Evolutionary conservation across 495 filamentous ascomycete species (phyloP).

Genomic region (Hypomontagnella monticulosa): DNA sequence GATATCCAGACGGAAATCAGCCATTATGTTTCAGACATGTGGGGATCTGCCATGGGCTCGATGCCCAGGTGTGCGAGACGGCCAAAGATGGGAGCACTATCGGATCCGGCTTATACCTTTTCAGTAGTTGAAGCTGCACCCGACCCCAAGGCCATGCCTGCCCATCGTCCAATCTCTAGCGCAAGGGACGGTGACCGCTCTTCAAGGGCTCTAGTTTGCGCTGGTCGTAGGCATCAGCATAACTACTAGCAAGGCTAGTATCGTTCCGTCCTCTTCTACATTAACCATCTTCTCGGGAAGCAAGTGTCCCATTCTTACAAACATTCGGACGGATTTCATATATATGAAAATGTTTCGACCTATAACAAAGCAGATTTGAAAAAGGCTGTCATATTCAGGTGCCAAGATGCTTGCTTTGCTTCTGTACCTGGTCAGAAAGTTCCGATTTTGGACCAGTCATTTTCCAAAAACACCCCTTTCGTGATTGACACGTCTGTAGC

Average conservation of each 20-base stretch:
- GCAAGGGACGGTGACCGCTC: slow-evolving; percentile 40
- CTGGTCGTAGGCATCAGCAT: slow-evolving; percentile 13
- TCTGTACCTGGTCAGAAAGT: slow-evolving; percentile 8
- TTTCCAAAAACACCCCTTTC: slow-evolving; percentile 28
- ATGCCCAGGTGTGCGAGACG: slow-evolving; percentile 8
- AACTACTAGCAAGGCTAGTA: slow-evolving; percentile 5
- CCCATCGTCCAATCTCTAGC: slow-evolving; percentile 13
- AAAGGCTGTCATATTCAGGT: background rate
- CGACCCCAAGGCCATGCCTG: slow-evolving; percentile 20
- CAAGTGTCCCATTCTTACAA: too few species aligned
- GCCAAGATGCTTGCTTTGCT: slow-evolving; percentile 3
- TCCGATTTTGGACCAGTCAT: slow-evolving; percentile 28
- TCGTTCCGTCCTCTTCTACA: too few species aligned
- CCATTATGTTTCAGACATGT: slow-evolving; percentile 38
- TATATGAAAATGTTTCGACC: too few species aligned
- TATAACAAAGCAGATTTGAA: too few species aligned
- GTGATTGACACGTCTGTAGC: slow-evolving; percentile 31
- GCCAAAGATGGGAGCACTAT: slow-evolving; percentile 34
- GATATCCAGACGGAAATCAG: slow-evolving; percentile 42
- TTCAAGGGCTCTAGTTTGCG: slow-evolving; percentile 15
- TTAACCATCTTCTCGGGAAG: too few species aligned
- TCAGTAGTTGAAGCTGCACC: slow-evolving; percentile 30
- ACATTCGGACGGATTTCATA: too few species aligned
- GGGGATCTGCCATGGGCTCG: slow-evolving; percentile 32
- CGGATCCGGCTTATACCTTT: slow-evolving; percentile 27